Percentiles rank a stretch among this genome's conserved stretches.
Evolutionary conservation across 257 asterid species (phyloP).

Genomic region (Solanum tarapatanum): DNA sequence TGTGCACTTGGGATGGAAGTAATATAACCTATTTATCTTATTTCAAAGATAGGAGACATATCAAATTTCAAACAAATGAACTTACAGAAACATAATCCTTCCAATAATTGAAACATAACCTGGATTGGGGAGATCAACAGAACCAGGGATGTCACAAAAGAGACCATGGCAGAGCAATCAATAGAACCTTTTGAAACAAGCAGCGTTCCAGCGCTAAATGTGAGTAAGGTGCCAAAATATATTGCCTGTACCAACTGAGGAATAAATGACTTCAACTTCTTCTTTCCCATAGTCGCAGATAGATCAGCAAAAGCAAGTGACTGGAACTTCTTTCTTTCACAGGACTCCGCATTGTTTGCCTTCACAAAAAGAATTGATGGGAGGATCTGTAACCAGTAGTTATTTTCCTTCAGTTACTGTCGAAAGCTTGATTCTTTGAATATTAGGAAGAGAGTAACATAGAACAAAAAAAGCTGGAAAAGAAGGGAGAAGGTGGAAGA

Average conservation of each 20-base stretch:
- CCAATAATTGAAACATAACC: constrained; percentile 28
- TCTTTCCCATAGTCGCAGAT: constrained; percentile 48
- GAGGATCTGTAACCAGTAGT: constrained; percentile 41
- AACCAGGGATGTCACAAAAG: constrained; percentile 72
- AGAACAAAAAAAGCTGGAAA: not conserved
- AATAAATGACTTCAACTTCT: constrained; percentile 73
- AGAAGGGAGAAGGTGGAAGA: not conserved
- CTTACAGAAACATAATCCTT: not conserved
- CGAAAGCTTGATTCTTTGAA: not conserved
- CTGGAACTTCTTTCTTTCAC: constrained; percentile 64
- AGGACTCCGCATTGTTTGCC: constrained; percentile 71
- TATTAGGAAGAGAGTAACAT: not conserved
- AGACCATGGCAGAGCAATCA: constrained; percentile 38
- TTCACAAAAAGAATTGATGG: constrained; percentile 83
- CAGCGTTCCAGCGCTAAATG: constrained; percentile 45
- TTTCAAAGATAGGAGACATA: not conserved
- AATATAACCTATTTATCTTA: not conserved
- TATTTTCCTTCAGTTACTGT: not conserved
- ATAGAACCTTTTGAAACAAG: constrained; percentile 52
- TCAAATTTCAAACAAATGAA: not conserved
- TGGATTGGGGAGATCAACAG: constrained; percentile 79
- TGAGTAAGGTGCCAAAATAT: constrained; percentile 49
- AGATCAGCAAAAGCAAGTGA: constrained; percentile 61
- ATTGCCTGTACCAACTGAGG: constrained; percentile 71
- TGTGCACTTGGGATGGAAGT: not conserved